Percentiles rank a stretch among this genome's conserved stretches.
phyloP scores from a whole-genome alignment of 257 asterid genomes.

The Marsdenia floribunda region DNA sequence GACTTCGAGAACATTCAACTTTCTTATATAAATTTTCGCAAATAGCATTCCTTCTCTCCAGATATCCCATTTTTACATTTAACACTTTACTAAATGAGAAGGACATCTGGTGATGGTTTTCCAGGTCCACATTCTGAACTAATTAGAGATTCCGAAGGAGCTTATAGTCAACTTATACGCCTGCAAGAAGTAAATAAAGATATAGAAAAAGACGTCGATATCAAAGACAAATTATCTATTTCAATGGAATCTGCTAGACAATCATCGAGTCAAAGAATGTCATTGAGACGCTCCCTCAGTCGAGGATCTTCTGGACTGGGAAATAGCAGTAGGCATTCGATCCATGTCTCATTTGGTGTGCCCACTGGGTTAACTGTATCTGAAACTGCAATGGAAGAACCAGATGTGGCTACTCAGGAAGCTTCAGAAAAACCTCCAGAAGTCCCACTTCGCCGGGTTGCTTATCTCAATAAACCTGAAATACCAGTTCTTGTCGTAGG shows the following conservation, averaged over 20 bases:
- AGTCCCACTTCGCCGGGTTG: conserved; percentile 55
- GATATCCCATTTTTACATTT: not conserved
- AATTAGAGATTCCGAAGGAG: conserved; percentile 42
- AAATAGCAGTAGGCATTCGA: conserved; percentile 54
- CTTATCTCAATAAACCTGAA: conserved; percentile 75
- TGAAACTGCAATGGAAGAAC: conserved; percentile 35
- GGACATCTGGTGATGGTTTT: not conserved
- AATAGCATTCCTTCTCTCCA: no score
- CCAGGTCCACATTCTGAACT: conserved; percentile 51
- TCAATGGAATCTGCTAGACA: conserved; percentile 41
- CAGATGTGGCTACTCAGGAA: conserved; percentile 29
- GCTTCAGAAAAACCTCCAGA: conserved; percentile 30
- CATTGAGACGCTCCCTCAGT: conserved; percentile 43
- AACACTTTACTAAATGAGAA: not conserved
- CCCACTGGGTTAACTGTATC: conserved; percentile 46
- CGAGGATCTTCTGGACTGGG: conserved; percentile 61
- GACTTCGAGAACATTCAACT: no score
- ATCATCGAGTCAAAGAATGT: conserved; percentile 49
- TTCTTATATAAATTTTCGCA: no score
- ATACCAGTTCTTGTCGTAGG: conserved; percentile 47
- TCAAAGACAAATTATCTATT: conserved; percentile 29
- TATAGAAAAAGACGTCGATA: conserved; percentile 36
- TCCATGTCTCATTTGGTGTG: conserved; percentile 46
- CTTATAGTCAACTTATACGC: conserved; percentile 52
- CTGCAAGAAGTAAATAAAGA: conserved; percentile 45